Conservation (phyloP, 257 asterid species). For the Ilex asprella region DNA sequence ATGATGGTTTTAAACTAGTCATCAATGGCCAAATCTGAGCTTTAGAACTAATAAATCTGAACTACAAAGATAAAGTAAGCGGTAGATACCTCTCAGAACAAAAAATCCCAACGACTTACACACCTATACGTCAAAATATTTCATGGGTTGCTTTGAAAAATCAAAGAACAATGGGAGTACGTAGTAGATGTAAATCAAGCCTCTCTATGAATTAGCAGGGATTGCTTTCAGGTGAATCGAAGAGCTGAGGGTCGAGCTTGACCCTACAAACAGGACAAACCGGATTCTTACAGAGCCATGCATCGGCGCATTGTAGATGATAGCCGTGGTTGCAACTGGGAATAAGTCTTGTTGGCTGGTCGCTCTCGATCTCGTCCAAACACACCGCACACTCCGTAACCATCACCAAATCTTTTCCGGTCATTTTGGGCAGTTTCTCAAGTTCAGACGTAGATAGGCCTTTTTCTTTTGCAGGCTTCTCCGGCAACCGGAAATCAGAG, state of each 20-base stretch:
- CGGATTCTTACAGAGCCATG: constrained; percentile 62
- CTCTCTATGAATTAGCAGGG: constrained; percentile 31
- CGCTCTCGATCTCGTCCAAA: constrained; percentile 57
- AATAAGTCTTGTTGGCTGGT: constrained; percentile 56
- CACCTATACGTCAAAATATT: too few relatives aligned
- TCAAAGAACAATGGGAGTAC: too few relatives aligned
- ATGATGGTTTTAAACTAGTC: too few relatives aligned
- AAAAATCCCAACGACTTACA: too few relatives aligned
- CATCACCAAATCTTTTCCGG: constrained; percentile 62
- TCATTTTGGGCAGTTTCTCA: constrained; percentile 52
- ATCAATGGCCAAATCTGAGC: too few relatives aligned
- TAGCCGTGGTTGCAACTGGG: constrained; percentile 93
- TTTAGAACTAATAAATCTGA: too few relatives aligned
- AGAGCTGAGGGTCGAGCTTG: constrained; percentile 43
- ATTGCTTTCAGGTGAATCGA: constrained; percentile 33
- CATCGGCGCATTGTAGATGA: constrained; percentile 66
- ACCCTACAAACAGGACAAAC: constrained; percentile 76
- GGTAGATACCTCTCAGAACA: too few relatives aligned
- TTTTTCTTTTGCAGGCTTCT: constrained; percentile 21
- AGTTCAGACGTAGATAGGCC: constrained; percentile 72
- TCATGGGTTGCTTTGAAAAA: too few relatives aligned
- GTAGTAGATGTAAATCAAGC: too few relatives aligned
- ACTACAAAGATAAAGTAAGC: too few relatives aligned
- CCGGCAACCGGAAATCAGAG: background rate
- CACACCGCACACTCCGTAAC: constrained; percentile 75